Base-by-base conservation (phyloP, 768 basidiomycete genomes). In the Rubroboletus satanas region DNA sequence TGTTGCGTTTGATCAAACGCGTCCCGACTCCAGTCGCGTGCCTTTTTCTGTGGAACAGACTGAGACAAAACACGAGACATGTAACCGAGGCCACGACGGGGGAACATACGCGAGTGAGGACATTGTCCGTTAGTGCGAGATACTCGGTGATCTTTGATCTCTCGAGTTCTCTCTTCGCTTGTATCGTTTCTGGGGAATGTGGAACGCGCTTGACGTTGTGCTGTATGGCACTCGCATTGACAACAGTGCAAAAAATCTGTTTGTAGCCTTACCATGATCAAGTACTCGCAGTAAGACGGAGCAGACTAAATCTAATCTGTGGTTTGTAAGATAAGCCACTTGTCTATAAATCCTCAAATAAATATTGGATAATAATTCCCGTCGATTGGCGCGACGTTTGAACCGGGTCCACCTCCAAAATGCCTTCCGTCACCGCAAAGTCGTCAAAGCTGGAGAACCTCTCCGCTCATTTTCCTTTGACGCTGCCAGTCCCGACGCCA, bases 401-500 rank as follows among this genome's bases (percentile, higher is more conserved):
- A 38, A 41, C 51, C 9, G 2, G 11, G 17, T 44, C 26, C 28
- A 4, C 33, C 37, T 50, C 32, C 53, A 75, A 68, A 66, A 85
- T 85, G 82, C 83, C 83, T 46, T 81, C 83, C 42, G 76, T 79
- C 49, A 79, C 81, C 39, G 65, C 75, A 64, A 79, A 77, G 69
- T 68, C 68, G 56, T 62, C 74, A 49, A 75, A 79, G 9, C 54
- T 84, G 45, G 80, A 84, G 62, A 76, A 78, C 12, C 66, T 91
- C 32, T 70, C 77, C 14, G 73, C 77, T 4, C 70, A 79, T 44
- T 94, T 98, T 66, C 94, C 96, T 2, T 74, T 99, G 58, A 90
- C 95, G 5, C 79, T 81, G 50, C 96, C 96, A 17, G 74, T 87
- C 49, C 96, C 96, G 14, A 87, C 82, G 2, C 93, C 93, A 7